Evolutionary conservation across 2,329 filamentous ascomycete species (phyloP).

Genomic region (Coniella lustricola): DNA sequence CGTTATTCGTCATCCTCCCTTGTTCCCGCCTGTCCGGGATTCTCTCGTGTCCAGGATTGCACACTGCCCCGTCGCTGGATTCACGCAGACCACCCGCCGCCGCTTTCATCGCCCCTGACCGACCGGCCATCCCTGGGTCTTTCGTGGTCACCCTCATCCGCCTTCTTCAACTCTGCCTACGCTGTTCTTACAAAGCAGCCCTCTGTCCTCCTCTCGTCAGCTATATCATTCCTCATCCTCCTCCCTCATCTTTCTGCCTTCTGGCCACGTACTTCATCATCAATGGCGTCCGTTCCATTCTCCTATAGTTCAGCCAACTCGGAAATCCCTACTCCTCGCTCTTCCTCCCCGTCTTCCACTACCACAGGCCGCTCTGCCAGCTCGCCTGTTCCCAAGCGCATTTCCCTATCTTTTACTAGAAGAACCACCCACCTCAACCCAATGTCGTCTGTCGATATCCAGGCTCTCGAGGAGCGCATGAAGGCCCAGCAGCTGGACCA

Average conservation of each 20-base stretch:
- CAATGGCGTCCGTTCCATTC: constrained; percentile 39
- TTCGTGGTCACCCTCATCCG: too few species aligned
- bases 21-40: background rate
- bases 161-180: constrained; percentile 1
- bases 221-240: constrained; percentile 12
- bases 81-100: constrained; percentile 10
- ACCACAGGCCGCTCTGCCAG: constrained; percentile 43
- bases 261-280: constrained; percentile 16
- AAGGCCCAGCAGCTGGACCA: constrained; percentile 54
- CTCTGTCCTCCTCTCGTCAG: constrained; percentile 8
- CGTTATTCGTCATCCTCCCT: constrained; percentile 7
- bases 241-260: constrained; percentile 15
- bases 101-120: constrained; percentile 8
- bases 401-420: constrained; percentile 40
- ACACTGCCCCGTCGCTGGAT: constrained; percentile 5
- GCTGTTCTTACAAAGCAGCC: constrained; percentile 6
- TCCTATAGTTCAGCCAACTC: constrained; percentile 38
- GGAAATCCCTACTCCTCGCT: constrained; percentile 49
- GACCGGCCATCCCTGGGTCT: background rate
- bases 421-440: constrained; percentile 47
- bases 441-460: constrained; percentile 49
- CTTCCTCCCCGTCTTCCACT: constrained; percentile 43
- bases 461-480: constrained; percentile 52
- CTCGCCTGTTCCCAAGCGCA: constrained; percentile 45
- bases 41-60: background rate